Evolutionary conservation across 208 protist species (phyloP), one percentile per base, ranked within the genome.

Genomic region (Leishmania martiniquensis): DNA sequence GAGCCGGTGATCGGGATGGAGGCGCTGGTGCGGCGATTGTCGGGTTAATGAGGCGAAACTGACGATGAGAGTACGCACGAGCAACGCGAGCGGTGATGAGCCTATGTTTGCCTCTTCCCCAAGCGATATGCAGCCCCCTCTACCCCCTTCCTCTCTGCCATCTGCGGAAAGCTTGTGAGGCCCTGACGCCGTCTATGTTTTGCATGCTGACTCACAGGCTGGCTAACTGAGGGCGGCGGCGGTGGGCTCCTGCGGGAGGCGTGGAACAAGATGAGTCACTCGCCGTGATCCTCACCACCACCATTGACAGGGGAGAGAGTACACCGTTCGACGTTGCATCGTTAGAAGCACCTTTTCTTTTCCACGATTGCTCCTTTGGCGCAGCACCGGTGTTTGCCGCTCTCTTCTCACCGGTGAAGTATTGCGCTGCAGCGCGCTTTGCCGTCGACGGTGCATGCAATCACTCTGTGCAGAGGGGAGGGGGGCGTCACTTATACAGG

Each of bases 1-100:
- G 81, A 92, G 52, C 89, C 93, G 22, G 80, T 85, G 0, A 80
- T 87, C 20, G 69, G 76, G 60, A 80, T 87, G 73, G 79, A 80
- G 12, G 37, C 69, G 2, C 54, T 87, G 49, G 74, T 82, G 68
- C 68, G 66, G 25, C 84, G 84, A 0, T 80, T 87, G 29, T 32
- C 22, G 22, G 45, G 60, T 49, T 32, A 72, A 37, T 78, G 45
- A 72, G 12, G 17, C 68, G 29, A 3, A n/a, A 15, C 37, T 13
- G 42, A 49, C 10, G 44, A 49, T 51, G 17, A 49, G 32, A 29
- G 65, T 45, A 42, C 47, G 22, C 3, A 47, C 9, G 42, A 3
- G 9, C 25, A 69, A 42, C 10, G 45, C 12, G 68, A 0, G 0
- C 25, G 52, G 20, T n/a, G 2, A 0, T 47, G 51, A 1, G 52